Conservation (phyloP, 495 filamentous ascomycete species). For the Neurospora hispaniola region DNA sequence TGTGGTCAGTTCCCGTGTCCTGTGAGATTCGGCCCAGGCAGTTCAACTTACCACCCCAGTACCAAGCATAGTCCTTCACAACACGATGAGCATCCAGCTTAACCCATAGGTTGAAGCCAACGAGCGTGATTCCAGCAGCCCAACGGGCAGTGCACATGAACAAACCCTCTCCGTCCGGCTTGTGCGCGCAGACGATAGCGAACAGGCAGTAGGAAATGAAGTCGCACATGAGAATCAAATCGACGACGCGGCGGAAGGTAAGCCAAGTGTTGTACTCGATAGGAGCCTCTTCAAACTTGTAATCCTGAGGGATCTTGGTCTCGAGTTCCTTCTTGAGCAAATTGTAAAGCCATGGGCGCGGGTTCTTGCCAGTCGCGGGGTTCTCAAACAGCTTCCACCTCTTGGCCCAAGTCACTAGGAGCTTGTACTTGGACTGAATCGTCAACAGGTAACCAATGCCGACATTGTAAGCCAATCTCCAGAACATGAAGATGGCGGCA, state of each 20-base stretch:
- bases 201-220: conserved; percentile 95
- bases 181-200: conserved; percentile 75
- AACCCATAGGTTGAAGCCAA: conserved; percentile 96
- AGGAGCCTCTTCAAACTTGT: conserved; percentile 84
- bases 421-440: conserved; percentile 79
- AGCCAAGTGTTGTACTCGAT: conserved; percentile 99
- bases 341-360: conserved; percentile 67
- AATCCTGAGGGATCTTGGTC: conserved; percentile 87
- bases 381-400: conserved; percentile 77
- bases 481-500: conserved; percentile 76
- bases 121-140: conserved; percentile 66
- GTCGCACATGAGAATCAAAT: conserved; percentile 96
- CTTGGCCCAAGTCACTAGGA: conserved; percentile 79
- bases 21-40: not conserved
- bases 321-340: conserved; percentile 82
- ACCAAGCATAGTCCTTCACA: conserved; percentile 99
- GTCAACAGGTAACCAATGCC: conserved; percentile 87
- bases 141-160: conserved; percentile 64
- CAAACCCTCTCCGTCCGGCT: conserved; percentile 59
- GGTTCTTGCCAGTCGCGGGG: conserved; percentile 67
- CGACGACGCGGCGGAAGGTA: conserved; percentile 86
- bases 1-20: conserved; percentile 5
- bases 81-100: conserved; percentile 96
- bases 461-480: conserved; percentile 83
- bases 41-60: conserved; percentile 61